Percentiles rank a stretch among this genome's conserved stretches.
Conservation (phyloP, 306 rosid species). For the Castanea sativa region DNA sequence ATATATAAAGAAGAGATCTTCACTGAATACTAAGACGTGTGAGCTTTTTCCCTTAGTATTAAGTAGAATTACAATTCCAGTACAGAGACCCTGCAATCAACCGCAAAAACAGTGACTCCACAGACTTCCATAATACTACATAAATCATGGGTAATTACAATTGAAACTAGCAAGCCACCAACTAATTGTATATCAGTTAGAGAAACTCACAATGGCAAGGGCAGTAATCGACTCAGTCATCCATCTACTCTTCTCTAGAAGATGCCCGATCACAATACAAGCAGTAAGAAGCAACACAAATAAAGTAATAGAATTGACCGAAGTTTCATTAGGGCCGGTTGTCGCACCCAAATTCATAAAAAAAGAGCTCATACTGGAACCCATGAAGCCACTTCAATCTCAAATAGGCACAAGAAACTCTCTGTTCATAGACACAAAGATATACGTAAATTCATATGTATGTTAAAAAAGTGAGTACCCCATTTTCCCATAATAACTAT, state of each 20-base stretch:
- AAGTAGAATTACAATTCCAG: constrained; percentile 51
- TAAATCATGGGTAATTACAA: not conserved
- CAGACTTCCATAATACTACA: constrained; percentile 1
- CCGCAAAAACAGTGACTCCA: constrained; percentile 5
- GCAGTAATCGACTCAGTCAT: constrained; percentile 58
- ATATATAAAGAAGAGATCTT: constrained; percentile 60
- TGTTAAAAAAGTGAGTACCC: not conserved
- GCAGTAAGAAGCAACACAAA: constrained; percentile 56
- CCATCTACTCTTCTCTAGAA: constrained; percentile 56
- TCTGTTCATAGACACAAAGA: not conserved
- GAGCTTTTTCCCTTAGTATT: constrained; percentile 48
- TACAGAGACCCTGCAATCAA: constrained; percentile 49
- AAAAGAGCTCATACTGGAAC: constrained; percentile 13
- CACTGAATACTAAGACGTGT: constrained; percentile 44
- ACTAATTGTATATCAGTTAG: constrained; percentile 1
- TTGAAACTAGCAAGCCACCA: not conserved
- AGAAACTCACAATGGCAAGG: constrained; percentile 52
- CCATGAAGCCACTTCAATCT: constrained; percentile 21
- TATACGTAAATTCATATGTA: not conserved
- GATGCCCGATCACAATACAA: constrained; percentile 57
- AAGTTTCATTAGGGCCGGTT: constrained; percentile 16
- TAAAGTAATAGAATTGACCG: constrained; percentile 42
- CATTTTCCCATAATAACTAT: too few relatives aligned
- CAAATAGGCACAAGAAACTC: constrained; percentile 7
- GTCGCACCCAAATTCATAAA: constrained; percentile 13